Conservation (phyloP, 495 filamentous ascomycete species). For the Penicillium turbatum region DNA sequence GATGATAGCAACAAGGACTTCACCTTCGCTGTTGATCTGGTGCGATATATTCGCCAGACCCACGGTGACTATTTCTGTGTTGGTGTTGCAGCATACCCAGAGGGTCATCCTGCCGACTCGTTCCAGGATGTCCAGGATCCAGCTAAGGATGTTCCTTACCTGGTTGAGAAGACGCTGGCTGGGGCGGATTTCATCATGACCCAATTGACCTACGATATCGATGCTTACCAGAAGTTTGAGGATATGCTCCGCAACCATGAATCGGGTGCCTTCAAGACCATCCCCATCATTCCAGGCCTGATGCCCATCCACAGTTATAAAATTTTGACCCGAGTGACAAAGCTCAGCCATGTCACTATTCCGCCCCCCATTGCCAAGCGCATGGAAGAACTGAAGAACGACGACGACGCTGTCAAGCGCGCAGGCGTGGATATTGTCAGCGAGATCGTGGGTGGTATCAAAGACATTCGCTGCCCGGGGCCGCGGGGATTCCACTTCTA, state of each 20-base stretch:
- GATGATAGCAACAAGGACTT: conserved; percentile 75
- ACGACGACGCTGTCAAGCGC: conserved; percentile 83
- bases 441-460: conserved; percentile 51
- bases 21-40: conserved; percentile 83
- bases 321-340: conserved; percentile 91
- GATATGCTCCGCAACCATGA: conserved; percentile 71
- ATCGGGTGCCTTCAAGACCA: conserved; percentile 79
- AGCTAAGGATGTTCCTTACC: conserved; percentile 76
- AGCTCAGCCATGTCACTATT: conserved; percentile 82
- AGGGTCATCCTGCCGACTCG: conserved; percentile 91
- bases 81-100: conserved; percentile 90
- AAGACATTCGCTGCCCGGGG: conserved; percentile 52
- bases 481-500: conserved; percentile 93
- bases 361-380: conserved; percentile 64
- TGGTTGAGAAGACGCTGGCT: conserved; percentile 85
- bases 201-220: conserved; percentile 91
- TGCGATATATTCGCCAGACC: conserved; percentile 77
- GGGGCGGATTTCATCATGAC: conserved; percentile 99
- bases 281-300: conserved; percentile 88
- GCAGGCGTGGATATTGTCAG: conserved; percentile 51
- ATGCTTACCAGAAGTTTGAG: conserved; percentile 78
- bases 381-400: conserved; percentile 74
- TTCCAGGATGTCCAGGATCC: conserved; percentile 75
- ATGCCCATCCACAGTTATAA: conserved; percentile 98
- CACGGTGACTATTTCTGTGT: conserved; percentile 97